These are phyloP conservation scores for Theobroma grandiflorum DNA, from an alignment of 441 rosid genomes.

Conservation along the genomic window DNA sequence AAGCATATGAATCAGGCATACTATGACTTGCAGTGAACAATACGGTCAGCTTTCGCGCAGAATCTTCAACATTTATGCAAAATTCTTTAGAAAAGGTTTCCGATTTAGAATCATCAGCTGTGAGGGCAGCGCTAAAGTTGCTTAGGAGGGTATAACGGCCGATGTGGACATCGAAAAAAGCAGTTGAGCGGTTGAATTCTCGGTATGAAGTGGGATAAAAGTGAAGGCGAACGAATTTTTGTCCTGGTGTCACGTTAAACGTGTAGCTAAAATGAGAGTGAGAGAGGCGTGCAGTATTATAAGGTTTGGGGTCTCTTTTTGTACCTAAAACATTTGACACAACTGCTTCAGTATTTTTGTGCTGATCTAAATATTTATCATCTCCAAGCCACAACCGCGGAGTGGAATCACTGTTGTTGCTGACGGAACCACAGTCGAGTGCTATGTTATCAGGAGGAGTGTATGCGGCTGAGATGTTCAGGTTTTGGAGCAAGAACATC, in stretches of 20 bases:
- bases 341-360: too few species aligned
- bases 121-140: constrained; percentile 42
- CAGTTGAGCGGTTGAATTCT: constrained; percentile 3
- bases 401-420: too few species aligned
- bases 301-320: too few species aligned
- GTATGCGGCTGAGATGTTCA: too few species aligned
- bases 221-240: constrained; percentile 38
- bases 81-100: constrained; percentile 27
- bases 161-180: constrained; percentile 32
- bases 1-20: not conserved
- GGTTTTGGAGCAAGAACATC: too few species aligned
- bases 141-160: constrained; percentile 31
- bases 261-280: constrained; percentile 31
- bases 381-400: too few species aligned
- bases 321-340: too few species aligned
- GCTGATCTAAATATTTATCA: too few species aligned
- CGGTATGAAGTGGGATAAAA: constrained; percentile 27
- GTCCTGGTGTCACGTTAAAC: constrained; percentile 36
- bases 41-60: not conserved
- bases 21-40: not conserved
- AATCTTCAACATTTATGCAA: not conserved
- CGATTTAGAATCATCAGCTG: not conserved
- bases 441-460: too few species aligned
- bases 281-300: constrained; percentile 9
- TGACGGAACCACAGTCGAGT: too few species aligned